Evolutionary conservation across 2,329 filamentous ascomycete species (phyloP).

Genomic region (Tetracladium maxilliforme): DNA sequence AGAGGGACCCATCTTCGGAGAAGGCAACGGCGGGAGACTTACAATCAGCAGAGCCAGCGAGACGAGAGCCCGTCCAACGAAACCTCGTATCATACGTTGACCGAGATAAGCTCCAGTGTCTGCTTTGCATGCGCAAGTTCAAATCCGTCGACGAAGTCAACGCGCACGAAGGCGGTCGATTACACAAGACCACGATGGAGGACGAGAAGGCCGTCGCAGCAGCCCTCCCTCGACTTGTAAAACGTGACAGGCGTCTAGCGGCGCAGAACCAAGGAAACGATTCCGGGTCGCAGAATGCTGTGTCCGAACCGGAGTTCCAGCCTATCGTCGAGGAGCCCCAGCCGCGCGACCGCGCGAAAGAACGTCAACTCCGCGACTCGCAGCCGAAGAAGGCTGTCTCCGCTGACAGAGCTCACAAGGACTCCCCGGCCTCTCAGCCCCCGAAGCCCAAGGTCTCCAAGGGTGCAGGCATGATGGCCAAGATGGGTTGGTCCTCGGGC

Average conservation of each 20-base stretch:
- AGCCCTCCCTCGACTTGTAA: too few species aligned
- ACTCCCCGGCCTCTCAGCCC: conserved; percentile 6
- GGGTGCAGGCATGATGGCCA: conserved; percentile 52
- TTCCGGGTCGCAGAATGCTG: too few species aligned
- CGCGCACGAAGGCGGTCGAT: conserved; percentile 42
- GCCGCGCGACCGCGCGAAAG: conserved; percentile 55
- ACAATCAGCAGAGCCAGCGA: too few species aligned
- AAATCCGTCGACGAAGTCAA: conserved; percentile 36
- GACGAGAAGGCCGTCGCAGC: conserved; percentile 28
- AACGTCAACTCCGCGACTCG: conserved; percentile 46
- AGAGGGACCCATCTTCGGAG: conserved; percentile 9
- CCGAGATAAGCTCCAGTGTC: conserved; percentile 38
- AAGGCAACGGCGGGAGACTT: conserved; percentile 11
- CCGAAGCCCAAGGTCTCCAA: conserved; percentile 32
- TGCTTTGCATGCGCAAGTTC: conserved; percentile 46
- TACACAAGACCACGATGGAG: conserved; percentile 38
- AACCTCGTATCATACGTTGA: conserved; percentile 55
- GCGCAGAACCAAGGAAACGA: too few species aligned
- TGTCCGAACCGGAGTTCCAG: conserved; percentile 2
- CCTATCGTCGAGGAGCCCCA: too few species aligned
- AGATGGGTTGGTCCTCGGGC: conserved; percentile 59
- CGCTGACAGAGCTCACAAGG: conserved; percentile 15
- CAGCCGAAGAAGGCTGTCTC: conserved; percentile 35
- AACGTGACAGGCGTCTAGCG: too few species aligned
- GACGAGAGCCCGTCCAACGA: conserved; percentile 28